Evolutionary conservation across 2,329 filamentous ascomycete genomes (phyloP).

Genomic region (Neospermospora avenae): DNA sequence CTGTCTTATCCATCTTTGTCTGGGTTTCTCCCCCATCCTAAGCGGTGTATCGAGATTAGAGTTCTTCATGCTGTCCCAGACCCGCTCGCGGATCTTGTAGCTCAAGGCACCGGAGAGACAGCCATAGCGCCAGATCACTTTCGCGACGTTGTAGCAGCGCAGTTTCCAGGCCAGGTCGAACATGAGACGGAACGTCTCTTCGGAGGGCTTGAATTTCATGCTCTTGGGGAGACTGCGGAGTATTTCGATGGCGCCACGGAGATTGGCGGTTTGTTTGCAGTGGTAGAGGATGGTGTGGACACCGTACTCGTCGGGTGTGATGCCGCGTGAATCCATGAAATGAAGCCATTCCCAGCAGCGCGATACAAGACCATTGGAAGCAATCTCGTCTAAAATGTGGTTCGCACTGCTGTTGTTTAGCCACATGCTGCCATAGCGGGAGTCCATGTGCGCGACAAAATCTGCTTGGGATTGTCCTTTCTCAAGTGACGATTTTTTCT

Average conservation of each 20-base stretch:
- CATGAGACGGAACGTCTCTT: conserved; percentile 36
- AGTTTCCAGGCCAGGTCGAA: conserved; percentile 41
- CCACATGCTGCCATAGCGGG: conserved; percentile 38
- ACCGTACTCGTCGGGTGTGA: conserved; percentile 16
- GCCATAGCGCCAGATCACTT: conserved; percentile 46
- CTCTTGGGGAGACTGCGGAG: conserved; percentile 13
- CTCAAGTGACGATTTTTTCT: conserved; percentile 25
- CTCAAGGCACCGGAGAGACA: conserved; percentile 39
- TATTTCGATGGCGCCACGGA: conserved; percentile 21
- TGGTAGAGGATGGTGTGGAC: conserved; percentile 26
- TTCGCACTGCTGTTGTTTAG: conserved; percentile 37
- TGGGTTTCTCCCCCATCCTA: neutral
- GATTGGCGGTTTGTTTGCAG: conserved; percentile 21
- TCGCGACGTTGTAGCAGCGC: conserved; percentile 40
- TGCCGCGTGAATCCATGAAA: conserved; percentile 23
- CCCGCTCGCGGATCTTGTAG: conserved; percentile 14
- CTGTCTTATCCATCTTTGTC: conserved; percentile 4
- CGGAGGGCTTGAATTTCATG: conserved; percentile 6
- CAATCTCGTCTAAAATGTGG: conserved; percentile 38
- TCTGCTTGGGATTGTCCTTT: conserved; percentile 34
- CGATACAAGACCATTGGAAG: conserved; percentile 24
- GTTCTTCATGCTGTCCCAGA: conserved; percentile 16
- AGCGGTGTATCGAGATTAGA: neutral
- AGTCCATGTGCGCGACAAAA: conserved; percentile 40
- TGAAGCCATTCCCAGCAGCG: conserved; percentile 25